phyloP scores from a whole-genome alignment of 495 filamentous ascomycete species.

The Parachaetomium inaequale region DNA sequence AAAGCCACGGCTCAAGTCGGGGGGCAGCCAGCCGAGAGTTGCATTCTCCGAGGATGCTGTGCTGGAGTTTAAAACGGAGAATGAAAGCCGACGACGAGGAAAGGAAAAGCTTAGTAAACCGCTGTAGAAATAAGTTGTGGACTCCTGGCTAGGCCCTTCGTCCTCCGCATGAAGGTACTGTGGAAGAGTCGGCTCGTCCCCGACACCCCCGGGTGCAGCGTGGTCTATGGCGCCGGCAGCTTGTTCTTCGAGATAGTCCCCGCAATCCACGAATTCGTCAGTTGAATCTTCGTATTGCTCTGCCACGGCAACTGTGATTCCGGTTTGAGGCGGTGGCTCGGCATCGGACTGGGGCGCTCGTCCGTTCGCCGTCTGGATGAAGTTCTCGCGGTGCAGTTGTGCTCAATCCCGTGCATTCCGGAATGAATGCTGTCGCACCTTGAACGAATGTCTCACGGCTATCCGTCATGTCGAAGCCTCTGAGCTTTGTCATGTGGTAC shows the following conservation, averaged over 20 bases:
- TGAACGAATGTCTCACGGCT: too few relatives aligned
- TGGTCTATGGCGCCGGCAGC: conserved; percentile 9
- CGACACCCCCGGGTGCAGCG: conserved; percentile 14
- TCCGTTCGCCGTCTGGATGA: conserved; percentile 29
- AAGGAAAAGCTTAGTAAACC: neutral
- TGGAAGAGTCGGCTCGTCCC: conserved; percentile 15
- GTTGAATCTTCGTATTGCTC: conserved; percentile 19
- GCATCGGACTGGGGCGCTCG: conserved; percentile 11
- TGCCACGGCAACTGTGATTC: conserved; percentile 10
- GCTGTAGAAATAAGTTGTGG: neutral
- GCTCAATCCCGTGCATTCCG: conserved; percentile 37
- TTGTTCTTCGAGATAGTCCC: conserved; percentile 16
- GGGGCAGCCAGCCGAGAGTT: neutral
- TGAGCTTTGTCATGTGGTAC: conserved; percentile 45
- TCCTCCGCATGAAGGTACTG: conserved; percentile 20
- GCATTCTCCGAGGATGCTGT: neutral
- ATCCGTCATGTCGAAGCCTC: too few relatives aligned
- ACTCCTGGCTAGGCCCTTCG: conserved; percentile 15
- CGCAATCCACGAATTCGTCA: conserved; percentile 24
- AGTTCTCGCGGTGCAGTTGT: conserved; percentile 29
- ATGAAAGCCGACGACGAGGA: neutral
- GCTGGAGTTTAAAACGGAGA: neutral
- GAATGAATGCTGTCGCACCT: too few relatives aligned
- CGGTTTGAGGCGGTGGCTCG: neutral
- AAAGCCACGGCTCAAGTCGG: neutral